Conservation (phyloP, 23 red algal species). For the Agarophyton chilense region DNA sequence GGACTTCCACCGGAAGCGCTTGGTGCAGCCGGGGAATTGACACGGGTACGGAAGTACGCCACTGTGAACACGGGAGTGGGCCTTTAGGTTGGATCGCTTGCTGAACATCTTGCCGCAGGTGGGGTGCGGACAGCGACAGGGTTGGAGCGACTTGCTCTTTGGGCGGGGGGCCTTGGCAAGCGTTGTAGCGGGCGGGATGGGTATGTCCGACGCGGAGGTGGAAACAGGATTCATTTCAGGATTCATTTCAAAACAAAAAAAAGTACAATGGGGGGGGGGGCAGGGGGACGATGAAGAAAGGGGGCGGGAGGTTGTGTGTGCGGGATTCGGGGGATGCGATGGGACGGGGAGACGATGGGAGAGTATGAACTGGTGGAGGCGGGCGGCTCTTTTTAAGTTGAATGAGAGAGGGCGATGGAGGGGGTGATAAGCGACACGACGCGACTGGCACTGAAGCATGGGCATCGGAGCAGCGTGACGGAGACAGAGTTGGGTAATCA, state of each 20-base stretch:
- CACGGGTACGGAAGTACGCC: constrained; percentile 66
- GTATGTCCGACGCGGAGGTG: not conserved
- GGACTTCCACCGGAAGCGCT: constrained; percentile 78
- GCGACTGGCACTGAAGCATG: not conserved
- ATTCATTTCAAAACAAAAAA: not conserved
- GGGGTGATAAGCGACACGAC: not conserved
- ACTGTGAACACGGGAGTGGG: constrained; percentile 70
- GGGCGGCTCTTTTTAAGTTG: not conserved
- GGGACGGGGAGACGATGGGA: not conserved
- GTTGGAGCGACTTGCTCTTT: constrained; percentile 65
- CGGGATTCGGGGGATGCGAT: not conserved
- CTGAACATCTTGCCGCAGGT: constrained; percentile 71
- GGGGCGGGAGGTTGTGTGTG: no score
- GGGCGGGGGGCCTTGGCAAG: constrained; percentile 9
- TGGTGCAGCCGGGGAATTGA: constrained; percentile 50
- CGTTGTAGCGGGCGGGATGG: not conserved
- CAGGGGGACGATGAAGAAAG: not conserved
- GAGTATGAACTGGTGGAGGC: no score
- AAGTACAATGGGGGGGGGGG: not conserved
- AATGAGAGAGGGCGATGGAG: not conserved
- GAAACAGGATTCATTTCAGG: not conserved
- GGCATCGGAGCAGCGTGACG: constrained; percentile 8
- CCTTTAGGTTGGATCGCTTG: constrained; percentile 77
- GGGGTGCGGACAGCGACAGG: constrained; percentile 42
- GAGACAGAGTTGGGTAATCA: not conserved